These are phyloP conservation scores for Cucurbitaria berberidis DNA, from an alignment of 2,329 filamentous ascomycete species.

Conservation along the genomic window DNA sequence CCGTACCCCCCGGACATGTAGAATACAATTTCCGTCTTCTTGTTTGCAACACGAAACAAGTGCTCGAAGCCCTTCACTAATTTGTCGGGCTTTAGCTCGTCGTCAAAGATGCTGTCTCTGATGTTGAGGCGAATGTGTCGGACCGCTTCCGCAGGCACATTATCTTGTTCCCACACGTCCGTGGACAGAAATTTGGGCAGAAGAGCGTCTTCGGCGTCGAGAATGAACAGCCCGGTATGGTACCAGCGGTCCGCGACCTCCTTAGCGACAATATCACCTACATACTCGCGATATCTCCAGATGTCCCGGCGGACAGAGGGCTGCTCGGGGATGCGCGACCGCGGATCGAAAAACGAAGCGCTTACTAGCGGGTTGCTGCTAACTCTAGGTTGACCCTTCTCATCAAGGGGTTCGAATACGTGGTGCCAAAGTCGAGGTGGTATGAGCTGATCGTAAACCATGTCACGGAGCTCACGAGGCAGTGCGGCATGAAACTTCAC, in stretches of 20 bases:
- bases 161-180: slow-evolving; percentile 1
- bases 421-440: neutral
- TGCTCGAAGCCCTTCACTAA: neutral
- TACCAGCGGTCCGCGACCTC: slow-evolving; percentile 6
- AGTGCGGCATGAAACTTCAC: neutral
- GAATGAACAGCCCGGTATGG: neutral
- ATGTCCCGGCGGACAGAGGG: neutral
- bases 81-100: too few species aligned
- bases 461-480: neutral
- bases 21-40: neutral
- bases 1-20: neutral
- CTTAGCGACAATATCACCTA: neutral
- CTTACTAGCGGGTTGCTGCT: neutral
- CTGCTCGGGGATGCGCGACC: neutral
- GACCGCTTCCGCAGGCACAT: neutral
- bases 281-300: slow-evolving; percentile 2
- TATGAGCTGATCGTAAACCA: slow-evolving; percentile 5
- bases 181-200: neutral
- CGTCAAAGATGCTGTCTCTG: neutral
- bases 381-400: neutral
- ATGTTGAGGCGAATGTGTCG: neutral
- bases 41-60: neutral
- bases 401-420: slow-evolving; percentile 1
- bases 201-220: neutral
- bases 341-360: slow-evolving; percentile 2